Evolutionary conservation across 1,139 yeast genomes (phyloP), one percentile per base, ranked within the genome.

Genomic region (Candida buenavistaensis): DNA sequence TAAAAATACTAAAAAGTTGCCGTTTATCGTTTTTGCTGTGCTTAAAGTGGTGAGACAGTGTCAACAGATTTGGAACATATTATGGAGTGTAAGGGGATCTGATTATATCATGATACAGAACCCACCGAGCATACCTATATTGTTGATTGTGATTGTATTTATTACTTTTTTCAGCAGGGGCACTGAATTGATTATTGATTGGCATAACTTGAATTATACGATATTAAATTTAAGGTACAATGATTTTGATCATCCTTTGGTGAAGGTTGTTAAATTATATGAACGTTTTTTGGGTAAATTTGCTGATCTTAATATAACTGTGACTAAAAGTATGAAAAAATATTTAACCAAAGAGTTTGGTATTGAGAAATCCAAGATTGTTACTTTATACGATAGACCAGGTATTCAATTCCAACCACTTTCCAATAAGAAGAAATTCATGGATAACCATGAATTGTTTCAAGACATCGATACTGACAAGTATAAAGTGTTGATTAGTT

Each of bases 141-240:
- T 94, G 23, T 74, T 82, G 0, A 64, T 90, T 6, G 72, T 78
- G 1, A 73, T 84, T 4, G 28, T 82, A 2, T 80, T 75, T 52
- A 74, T 77, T 38, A 55, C 68, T 29, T 36, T 78, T 24, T 64
- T 78, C 46, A 75, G 82, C 32, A 78, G 83, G 7, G 64, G 78
- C 5, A 77, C 86, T 2, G 60, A 75, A 48, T 62, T 92, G 24
- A 72, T 92, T 13, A 78, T 94, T 37, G 99, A 94, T 59, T 94
- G 98, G 98, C 99, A 94, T 58, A 94, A 94, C 56, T 68, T 94
- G 48, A 96, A 95, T 35, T 92, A 79, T 59, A 76, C 95, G 1
- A 87, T 94, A 20, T 64, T 94, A 43, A 82, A 84, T 37, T 58
- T 92, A 48, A 79, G 80, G 45, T 78, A 78, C 50, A 50, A 68